Percentiles rank a stretch among this genome's conserved stretches.
Evolutionary conservation across 345 rosid species (phyloP).

Genomic region (Cardamine occulta): DNA sequence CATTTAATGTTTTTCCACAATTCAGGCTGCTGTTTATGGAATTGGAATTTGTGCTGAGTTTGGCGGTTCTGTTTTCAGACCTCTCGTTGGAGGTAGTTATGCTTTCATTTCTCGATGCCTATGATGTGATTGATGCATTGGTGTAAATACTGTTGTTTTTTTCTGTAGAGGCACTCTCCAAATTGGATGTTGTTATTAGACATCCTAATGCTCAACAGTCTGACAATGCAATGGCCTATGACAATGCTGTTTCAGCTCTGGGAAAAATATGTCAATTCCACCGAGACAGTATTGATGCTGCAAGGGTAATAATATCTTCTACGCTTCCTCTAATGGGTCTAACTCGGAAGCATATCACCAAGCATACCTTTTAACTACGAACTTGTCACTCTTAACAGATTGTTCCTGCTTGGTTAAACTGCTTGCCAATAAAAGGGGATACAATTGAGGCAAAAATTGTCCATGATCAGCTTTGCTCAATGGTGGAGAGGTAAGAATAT

Average conservation of each 20-base stretch:
- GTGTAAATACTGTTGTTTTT: not conserved
- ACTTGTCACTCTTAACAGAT: conserved; percentile 47
- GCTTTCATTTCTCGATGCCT: not conserved
- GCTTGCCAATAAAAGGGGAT: conserved; percentile 72
- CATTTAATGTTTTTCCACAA: conserved; percentile 10
- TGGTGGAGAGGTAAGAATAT: conserved; percentile 64
- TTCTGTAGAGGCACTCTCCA: conserved; percentile 64
- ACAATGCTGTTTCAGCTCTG: conserved; percentile 79
- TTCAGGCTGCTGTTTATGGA: conserved; percentile 78
- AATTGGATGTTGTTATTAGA: conserved; percentile 57
- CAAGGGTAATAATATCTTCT: conserved; percentile 51
- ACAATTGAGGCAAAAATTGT: conserved; percentile 72
- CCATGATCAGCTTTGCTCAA: conserved; percentile 73
- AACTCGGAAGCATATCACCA: not conserved
- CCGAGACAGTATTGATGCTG: conserved; percentile 61
- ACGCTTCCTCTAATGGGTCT: not conserved
- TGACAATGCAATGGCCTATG: conserved; percentile 71
- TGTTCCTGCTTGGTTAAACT: conserved; percentile 73
- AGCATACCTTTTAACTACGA: not conserved
- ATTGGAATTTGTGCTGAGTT: conserved; percentile 74
- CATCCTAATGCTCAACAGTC: conserved; percentile 60
- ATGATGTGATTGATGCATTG: conserved; percentile 12
- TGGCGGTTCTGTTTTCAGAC: conserved; percentile 66
- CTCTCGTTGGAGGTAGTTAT: conserved; percentile 62
- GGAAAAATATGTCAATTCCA: conserved; percentile 76